Percentiles rank a stretch among this genome's conserved stretches.
These are phyloP conservation scores for Aspergillus tubingensis DNA, from an alignment of 2,329 filamentous ascomycete species.

Conservation along the genomic window DNA sequence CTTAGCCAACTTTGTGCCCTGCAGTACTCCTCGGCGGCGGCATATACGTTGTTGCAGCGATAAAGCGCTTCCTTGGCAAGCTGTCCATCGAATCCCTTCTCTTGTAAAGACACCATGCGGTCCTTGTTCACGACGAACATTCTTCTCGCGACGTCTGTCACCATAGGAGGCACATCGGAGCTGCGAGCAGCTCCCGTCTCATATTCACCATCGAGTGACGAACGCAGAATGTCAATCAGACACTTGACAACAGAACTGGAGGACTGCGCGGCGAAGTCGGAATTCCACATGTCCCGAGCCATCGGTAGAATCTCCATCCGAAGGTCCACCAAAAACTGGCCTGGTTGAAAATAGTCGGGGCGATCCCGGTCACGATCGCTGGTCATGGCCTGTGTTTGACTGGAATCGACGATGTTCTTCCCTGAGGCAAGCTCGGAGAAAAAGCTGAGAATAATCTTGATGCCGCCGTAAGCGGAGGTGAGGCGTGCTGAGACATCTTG, in stretches of 20 bases:
- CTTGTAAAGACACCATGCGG: constrained; percentile 46
- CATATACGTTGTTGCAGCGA: constrained; percentile 69
- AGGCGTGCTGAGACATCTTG: constrained; percentile 46
- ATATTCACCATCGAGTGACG: constrained; percentile 73
- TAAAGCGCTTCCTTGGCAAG: constrained; percentile 79
- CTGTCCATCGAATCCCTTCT: constrained; percentile 58
- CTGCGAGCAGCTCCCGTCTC: constrained; percentile 68
- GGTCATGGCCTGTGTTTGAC: constrained; percentile 59
- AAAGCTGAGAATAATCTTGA: constrained; percentile 82
- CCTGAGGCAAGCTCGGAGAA: constrained; percentile 75
- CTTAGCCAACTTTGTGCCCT: constrained; percentile 60
- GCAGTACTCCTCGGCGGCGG: constrained; percentile 73
- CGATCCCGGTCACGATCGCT: constrained; percentile 58
- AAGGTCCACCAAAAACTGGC: constrained; percentile 84
- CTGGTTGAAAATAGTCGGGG: constrained; percentile 63
- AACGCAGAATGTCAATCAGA: constrained; percentile 79
- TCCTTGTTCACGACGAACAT: constrained; percentile 56
- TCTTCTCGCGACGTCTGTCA: constrained; percentile 50
- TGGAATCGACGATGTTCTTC: constrained; percentile 78
- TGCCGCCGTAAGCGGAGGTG: constrained; percentile 59
- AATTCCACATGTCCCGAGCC: constrained; percentile 80
- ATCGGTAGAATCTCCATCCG: constrained; percentile 77
- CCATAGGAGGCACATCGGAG: constrained; percentile 58
- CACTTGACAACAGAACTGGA: constrained; percentile 74
- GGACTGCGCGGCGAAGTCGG: constrained; percentile 77